phyloP scores from a whole-genome alignment of 225 moss, liverwort and hornwort species.

The Antitrichia curtipendula region DNA sequence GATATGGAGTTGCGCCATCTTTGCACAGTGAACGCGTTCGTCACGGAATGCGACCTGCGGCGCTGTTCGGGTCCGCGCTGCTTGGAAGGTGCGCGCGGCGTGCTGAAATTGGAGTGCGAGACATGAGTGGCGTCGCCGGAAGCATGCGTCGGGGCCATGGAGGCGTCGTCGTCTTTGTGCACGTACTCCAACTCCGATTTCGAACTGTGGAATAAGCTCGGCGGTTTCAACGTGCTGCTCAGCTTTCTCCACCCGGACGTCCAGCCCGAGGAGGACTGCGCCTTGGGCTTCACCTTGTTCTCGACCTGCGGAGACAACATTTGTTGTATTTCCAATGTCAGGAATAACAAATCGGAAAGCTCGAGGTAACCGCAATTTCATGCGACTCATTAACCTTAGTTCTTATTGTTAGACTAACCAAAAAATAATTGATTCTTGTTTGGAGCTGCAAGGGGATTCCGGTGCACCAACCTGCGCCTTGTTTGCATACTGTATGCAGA shows the following conservation, averaged over 20 bases:
- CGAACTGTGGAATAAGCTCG: conserved; percentile 22
- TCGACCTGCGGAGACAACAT: conserved; percentile 19
- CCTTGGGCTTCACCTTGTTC: conserved; percentile 51
- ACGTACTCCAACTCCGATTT: conserved; percentile 20
- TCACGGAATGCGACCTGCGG: conserved; percentile 31
- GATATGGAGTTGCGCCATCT: conserved; percentile 54
- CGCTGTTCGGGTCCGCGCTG: conserved; percentile 7
- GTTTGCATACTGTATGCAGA: background rate
- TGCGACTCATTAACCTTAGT: background rate
- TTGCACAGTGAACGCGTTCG: conserved; percentile 22
- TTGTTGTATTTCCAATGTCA: background rate
- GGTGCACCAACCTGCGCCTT: background rate
- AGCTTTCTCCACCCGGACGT: conserved; percentile 63
- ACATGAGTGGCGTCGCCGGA: background rate
- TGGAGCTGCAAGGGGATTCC: background rate
- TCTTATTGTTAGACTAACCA: background rate
- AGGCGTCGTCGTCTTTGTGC: conserved; percentile 23
- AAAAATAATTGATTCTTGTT: background rate
- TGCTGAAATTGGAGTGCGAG: background rate
- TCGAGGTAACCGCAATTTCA: background rate
- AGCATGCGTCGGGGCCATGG: conserved; percentile 4
- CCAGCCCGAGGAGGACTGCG: conserved; percentile 34
- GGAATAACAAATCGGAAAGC: background rate
- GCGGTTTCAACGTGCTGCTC: conserved; percentile 33
- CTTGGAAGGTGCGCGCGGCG: conserved; percentile 7